phyloP scores from a whole-genome alignment of 2,329 filamentous ascomycete genomes.

The Diplodia seriata region DNA sequence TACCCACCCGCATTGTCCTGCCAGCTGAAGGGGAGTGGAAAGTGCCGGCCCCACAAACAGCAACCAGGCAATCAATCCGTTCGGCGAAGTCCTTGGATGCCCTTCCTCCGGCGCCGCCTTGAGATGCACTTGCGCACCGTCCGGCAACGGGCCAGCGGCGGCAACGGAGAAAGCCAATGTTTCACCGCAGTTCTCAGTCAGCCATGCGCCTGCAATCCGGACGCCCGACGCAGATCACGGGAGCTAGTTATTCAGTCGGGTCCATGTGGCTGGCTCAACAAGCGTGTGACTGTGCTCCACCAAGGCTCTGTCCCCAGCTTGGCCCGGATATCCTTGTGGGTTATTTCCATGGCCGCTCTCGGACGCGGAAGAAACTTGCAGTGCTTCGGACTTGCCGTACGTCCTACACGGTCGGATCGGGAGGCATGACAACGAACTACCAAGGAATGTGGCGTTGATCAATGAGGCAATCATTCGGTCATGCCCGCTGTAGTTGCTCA shows the following conservation, averaged over 20 bases:
- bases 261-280: conserved; percentile 24
- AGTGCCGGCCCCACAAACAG: not conserved
- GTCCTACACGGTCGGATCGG: not conserved
- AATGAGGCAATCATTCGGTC: not conserved
- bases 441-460: not conserved
- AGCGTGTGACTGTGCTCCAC: not conserved
- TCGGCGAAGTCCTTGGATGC: not conserved
- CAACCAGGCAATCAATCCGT: not conserved
- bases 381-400: not conserved
- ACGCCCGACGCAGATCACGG: conserved; percentile 28
- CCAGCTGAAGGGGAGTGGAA: not conserved
- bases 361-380: not conserved
- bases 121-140: not conserved
- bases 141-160: not conserved
- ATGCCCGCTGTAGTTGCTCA: not conserved
- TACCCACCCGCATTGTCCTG: conserved; percentile 5
- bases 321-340: not conserved
- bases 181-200: conserved; percentile 17
- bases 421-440: not conserved
- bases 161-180: conserved; percentile 27
- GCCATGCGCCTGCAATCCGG: conserved; percentile 7
- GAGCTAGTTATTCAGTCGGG: conserved; percentile 22
- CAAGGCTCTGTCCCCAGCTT: not conserved
- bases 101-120: conserved; percentile 5
- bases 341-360: too few relatives aligned